Percentiles rank a stretch among this genome's conserved stretches.
Conservation (phyloP, 257 asterid species). For the Datura wrightii region DNA sequence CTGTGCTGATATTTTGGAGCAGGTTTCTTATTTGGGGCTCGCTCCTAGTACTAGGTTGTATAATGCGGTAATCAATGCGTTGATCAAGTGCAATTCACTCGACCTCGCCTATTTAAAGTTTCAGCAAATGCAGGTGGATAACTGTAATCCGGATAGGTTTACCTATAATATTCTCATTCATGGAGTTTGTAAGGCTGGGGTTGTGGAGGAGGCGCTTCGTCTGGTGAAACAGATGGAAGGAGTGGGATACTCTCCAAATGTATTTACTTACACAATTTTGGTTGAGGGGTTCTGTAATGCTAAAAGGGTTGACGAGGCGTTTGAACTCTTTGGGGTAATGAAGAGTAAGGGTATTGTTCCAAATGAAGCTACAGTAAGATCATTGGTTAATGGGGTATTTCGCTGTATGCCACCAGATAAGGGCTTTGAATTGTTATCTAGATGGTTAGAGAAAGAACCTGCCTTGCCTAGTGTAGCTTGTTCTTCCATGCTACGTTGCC, state of each 20-base stretch:
- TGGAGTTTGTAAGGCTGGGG: slow-evolving; percentile 91
- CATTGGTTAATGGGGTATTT: slow-evolving; percentile 81
- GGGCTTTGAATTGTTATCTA: slow-evolving; percentile 57
- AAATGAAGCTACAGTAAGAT: slow-evolving; percentile 81
- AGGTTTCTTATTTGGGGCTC: slow-evolving; percentile 80
- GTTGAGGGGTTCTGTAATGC: slow-evolving; percentile 83
- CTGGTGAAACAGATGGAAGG: slow-evolving; percentile 88
- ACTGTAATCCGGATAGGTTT: slow-evolving; percentile 77
- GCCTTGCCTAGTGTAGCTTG: slow-evolving; percentile 67
- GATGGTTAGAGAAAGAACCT: slow-evolving; percentile 64
- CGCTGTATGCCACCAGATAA: slow-evolving; percentile 53
- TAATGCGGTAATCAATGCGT: slow-evolving; percentile 85
- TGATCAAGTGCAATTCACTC: slow-evolving; percentile 83
- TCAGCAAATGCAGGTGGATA: slow-evolving; percentile 93
- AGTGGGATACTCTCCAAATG: slow-evolving; percentile 67
- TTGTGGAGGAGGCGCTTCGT: slow-evolving; percentile 88
- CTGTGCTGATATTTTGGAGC: slow-evolving; percentile 79
- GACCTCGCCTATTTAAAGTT: slow-evolving; percentile 94
- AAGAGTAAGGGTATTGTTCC: slow-evolving; percentile 65
- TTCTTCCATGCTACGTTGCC: slow-evolving; percentile 61
- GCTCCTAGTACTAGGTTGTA: slow-evolving; percentile 80
- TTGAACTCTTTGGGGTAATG: slow-evolving; percentile 68
- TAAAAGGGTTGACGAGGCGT: slow-evolving; percentile 65
- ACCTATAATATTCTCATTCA: slow-evolving; percentile 87
- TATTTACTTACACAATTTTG: slow-evolving; percentile 77